Evolutionary conservation across 2,329 filamentous ascomycete genomes (phyloP), one percentile per base, ranked within the genome.

Genomic region (Mollisia scopiformis): DNA sequence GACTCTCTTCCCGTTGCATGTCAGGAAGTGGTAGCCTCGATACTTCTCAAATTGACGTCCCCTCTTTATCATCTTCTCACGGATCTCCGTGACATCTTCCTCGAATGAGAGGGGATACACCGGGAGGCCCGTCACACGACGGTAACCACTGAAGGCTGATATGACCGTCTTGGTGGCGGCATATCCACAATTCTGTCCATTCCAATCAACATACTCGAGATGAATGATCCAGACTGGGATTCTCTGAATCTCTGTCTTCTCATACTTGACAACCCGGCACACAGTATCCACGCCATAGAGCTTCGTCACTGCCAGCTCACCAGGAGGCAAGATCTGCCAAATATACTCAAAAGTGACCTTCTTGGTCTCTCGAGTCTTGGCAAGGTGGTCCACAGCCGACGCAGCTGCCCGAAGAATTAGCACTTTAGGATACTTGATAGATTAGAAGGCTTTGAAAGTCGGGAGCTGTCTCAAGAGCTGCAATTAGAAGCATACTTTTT

Each of bases 211-310:
- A 39, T 39, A 39, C 14, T 39, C 35, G 14, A 39, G 35, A n/a
- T 39, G 35, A 16, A 39, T 39, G n/a, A n/a, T 39, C 35, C 35
- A 39, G 35, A 39, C 7, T 5, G 35, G 35, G 35, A 39, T 16
- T 39, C 35, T 16, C 35, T 16, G 10, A 16, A 39, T 39, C 35
- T 39, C 35, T 39, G 35, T 39, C 35, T 39, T 39, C 56, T 58
- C 33, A 53, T 52, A 58, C 35, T 58, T 58, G 25, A 58, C 25
- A 39, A 58, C 56, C 25, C 56, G 56, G 35, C 56, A 58, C 14
- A 58, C 35, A 5, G 47, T 27, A 31, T 58, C 56, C 14, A 53
- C 56, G 19, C 56, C 56, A 58, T 35, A 58, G 49, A 58, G 35
- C 27, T 39, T 53, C 6, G 56, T 58, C 37, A 52, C n/a, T 13